These are phyloP conservation scores for Paecilomyces niveus DNA, from an alignment of 2,329 filamentous ascomycete species.

Conservation along the genomic window DNA sequence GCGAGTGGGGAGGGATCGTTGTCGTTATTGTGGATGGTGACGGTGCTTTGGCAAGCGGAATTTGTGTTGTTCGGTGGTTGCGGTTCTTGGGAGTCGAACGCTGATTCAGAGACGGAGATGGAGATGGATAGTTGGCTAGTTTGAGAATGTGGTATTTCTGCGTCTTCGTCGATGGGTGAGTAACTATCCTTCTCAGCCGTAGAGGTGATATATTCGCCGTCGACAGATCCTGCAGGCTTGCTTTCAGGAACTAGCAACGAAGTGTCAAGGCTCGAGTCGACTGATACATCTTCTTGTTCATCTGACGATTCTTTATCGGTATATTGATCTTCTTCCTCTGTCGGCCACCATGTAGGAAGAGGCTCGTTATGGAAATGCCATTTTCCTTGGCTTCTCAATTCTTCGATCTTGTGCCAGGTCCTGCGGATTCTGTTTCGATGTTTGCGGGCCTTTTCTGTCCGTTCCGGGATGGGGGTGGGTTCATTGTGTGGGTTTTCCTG, in stretches of 20 bases:
- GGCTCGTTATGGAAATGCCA: conserved; percentile 14
- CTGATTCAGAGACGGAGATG: conserved; percentile 17
- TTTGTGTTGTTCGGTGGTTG: background rate
- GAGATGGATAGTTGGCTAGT: conserved; percentile 13
- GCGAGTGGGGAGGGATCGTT: background rate
- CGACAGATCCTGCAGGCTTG: background rate
- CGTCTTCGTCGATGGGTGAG: background rate
- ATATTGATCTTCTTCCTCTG: conserved; percentile 6
- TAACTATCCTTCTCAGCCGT: background rate
- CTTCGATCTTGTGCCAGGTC: background rate
- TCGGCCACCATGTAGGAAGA: conserved; percentile 21
- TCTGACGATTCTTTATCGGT: background rate
- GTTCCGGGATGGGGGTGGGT: background rate
- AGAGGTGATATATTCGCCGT: background rate
- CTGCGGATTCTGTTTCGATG: background rate
- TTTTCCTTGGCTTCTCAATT: background rate
- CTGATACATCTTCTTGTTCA: background rate
- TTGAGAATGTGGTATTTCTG: conserved; percentile 5
- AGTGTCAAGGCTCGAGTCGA: background rate
- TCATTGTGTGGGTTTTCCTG: background rate
- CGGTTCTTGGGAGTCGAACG: conserved; percentile 15
- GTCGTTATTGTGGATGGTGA: background rate
- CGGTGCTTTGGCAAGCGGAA: background rate
- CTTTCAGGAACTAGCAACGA: background rate
- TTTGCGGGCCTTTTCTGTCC: background rate